Evolutionary conservation across 805 yeast genomes (phyloP).

Genomic region (Candida andamanensis): DNA sequence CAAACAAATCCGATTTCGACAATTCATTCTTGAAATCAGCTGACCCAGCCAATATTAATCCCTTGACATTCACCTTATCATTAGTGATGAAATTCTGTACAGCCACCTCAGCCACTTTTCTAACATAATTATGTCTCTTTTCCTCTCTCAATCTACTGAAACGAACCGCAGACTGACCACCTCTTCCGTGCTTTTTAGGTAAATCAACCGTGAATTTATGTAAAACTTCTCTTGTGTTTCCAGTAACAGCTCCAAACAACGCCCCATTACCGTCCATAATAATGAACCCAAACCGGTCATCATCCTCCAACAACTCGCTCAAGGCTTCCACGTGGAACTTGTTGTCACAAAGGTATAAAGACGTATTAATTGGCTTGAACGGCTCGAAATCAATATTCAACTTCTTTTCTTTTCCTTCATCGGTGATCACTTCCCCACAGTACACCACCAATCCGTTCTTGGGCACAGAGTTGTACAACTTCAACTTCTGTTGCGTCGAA

Average conservation of each 20-base stretch:
- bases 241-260: conserved; percentile 88
- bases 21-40: conserved; percentile 98
- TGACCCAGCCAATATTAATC: conserved; percentile 95
- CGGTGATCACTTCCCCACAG: conserved; percentile 98
- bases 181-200: conserved; percentile 99
- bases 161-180: conserved; percentile 99
- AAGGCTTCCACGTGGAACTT: conserved; percentile 97
- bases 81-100: conserved; percentile 94
- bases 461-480: conserved; percentile 84
- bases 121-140: conserved; percentile 96
- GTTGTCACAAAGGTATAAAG: conserved; percentile 90
- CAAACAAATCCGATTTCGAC: conserved; percentile 89
- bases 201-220: conserved; percentile 94
- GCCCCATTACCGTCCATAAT: conserved; percentile 99
- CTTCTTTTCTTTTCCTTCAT: conserved; percentile 96
- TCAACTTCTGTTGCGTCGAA: conserved; percentile 94
- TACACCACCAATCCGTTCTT: conserved; percentile 91
- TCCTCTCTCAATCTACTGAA: conserved; percentile 98
- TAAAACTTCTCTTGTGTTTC: conserved; percentile 93
- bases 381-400: conserved; percentile 97
- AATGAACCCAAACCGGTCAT: conserved; percentile 95
- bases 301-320: conserved; percentile 88
- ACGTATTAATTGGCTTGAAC: conserved; percentile 98
- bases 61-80: conserved; percentile 92
- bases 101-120: conserved; percentile 97